phyloP scores from a whole-genome alignment of 2,329 filamentous ascomycete genomes.

The Fusarium humuli region DNA sequence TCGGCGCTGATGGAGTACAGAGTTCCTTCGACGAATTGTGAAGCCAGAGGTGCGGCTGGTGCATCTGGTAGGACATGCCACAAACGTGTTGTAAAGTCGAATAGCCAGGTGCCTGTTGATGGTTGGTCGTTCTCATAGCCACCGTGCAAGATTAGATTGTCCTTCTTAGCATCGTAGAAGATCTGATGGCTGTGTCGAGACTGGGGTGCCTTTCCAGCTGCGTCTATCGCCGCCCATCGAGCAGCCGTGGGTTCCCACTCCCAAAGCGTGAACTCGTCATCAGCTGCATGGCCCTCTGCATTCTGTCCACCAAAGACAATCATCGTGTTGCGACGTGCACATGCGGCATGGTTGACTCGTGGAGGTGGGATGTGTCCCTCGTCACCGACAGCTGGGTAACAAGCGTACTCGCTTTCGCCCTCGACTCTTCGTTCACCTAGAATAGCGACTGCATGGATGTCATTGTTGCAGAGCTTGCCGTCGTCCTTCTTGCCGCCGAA shows the following conservation, averaged over 20 bases:
- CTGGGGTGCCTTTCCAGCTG: slow-evolving; percentile 23
- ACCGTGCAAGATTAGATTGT: slow-evolving; percentile 28
- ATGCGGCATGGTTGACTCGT: slow-evolving; percentile 28
- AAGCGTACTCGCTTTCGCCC: slow-evolving; percentile 32
- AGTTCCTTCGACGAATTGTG: slow-evolving; percentile 32
- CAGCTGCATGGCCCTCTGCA: not conserved
- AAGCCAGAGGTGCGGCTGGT: slow-evolving; percentile 7
- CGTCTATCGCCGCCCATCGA: slow-evolving; percentile 17
- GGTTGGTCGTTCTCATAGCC: slow-evolving; percentile 17
- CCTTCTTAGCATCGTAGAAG: slow-evolving; percentile 26
- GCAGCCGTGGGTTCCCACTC: slow-evolving; percentile 27
- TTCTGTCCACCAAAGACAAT: slow-evolving; percentile 33
- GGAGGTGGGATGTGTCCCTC: slow-evolving; percentile 9
- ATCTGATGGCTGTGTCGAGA: slow-evolving; percentile 24
- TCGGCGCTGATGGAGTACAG: slow-evolving; percentile 34
- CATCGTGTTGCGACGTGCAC: slow-evolving; percentile 20
- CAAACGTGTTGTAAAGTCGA: slow-evolving; percentile 26
- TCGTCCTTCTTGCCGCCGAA: slow-evolving; percentile 35
- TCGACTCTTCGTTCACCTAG: not conserved
- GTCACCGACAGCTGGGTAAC: slow-evolving; percentile 33
- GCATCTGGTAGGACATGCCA: slow-evolving; percentile 29
- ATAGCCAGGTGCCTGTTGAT: slow-evolving; percentile 29
- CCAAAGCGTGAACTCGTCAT: slow-evolving; percentile 32
- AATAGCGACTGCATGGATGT: slow-evolving; percentile 30
- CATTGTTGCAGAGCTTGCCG: slow-evolving; percentile 28